Evolutionary conservation across 208 protist species (phyloP).

Genomic region (Acanthamoeba sp.): DNA sequence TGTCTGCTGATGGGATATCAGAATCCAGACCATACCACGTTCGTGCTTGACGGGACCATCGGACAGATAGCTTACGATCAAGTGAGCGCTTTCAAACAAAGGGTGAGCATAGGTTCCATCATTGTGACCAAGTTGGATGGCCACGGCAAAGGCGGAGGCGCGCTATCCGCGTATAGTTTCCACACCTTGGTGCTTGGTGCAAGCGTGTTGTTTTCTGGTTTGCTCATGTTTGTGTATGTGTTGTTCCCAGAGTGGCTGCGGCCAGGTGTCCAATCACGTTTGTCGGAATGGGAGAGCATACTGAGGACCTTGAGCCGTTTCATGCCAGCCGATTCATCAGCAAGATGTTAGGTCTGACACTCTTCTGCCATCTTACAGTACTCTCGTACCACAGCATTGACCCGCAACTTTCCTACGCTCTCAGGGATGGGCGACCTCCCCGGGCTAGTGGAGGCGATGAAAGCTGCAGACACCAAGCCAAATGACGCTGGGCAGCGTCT

Average conservation of each 20-base stretch:
- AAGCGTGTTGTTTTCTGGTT: no score
- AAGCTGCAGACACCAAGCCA: constrained; percentile 30
- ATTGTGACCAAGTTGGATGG: constrained; percentile 99
- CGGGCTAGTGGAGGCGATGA: constrained; percentile 93
- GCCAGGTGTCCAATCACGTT: constrained; percentile 99
- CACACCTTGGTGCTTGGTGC: not conserved
- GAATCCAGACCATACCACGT: constrained; percentile 97
- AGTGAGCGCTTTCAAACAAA: constrained; percentile 85
- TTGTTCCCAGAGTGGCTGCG: constrained; percentile 92
- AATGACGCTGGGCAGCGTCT: constrained; percentile 91
- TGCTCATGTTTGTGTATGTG: not conserved
- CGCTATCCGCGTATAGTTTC: constrained; percentile 92
- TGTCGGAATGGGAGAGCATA: constrained; percentile 98
- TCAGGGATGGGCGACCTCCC: constrained; percentile 96
- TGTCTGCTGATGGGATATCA: constrained; percentile 70
- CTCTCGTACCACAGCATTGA: no score
- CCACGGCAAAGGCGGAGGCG: constrained; percentile 99
- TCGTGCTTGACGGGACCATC: constrained; percentile 98
- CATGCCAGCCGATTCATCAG: constrained; percentile 86
- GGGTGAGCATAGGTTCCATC: constrained; percentile 96
- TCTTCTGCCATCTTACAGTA: no score
- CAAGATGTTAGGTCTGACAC: not conserved
- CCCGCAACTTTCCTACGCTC: no score
- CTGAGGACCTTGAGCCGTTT: constrained; percentile 96
- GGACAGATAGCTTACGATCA: constrained; percentile 97